Base-by-base conservation (phyloP, 2,329 filamentous ascomycete genomes). In the Pseudocercospora vitis region DNA sequence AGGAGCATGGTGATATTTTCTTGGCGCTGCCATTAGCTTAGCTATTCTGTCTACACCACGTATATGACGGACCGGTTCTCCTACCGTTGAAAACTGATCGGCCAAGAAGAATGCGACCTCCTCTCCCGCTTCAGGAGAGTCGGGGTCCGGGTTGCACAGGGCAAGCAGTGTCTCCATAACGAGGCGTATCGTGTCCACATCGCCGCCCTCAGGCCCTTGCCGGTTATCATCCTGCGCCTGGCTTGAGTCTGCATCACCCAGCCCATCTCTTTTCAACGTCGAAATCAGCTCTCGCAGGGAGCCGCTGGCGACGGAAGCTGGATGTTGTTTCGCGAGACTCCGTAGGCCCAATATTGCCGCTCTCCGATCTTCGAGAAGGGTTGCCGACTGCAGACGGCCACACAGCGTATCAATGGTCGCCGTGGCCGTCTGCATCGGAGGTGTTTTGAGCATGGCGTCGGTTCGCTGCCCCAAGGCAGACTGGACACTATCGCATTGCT, bases 101-200 rank as follows among this genome's bases (percentile, higher is more conserved):
- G 94, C 94, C 55, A 99, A 80, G 91, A 94, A 99, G 23, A 97
- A 78, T 14, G 88, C 88, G 64, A 99, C 95, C 73, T 99, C 94
- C 61, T 97, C 92, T 11, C 92, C 96, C 50, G 92, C 90, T 79
- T 97, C 92, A 26, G 90, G 78, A 66, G 83, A 85, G 45, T 75
- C 76, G 65, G 79, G 78, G 67, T 86, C 81, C 4, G 83, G 84
- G 62, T 82, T 83, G 73, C 97, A 97, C 33, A 99, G 84, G 85
- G 95, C 92, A 70, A 97, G 78, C 65, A 99, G 77, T 39, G 95
- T 99, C 80, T 99, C 94, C 60, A 99, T 79, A 57, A 96, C 88
- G 53, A 95, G 84, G 74, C 96, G 95, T 69, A 95, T 87, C 4
- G 95, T 99, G 71, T 99, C 94, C 53, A 96, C 87, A 79, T 99